These are phyloP conservation scores for Cercospora berteroae DNA, from an alignment of 2,329 filamentous ascomycete species.

Conservation along the genomic window DNA sequence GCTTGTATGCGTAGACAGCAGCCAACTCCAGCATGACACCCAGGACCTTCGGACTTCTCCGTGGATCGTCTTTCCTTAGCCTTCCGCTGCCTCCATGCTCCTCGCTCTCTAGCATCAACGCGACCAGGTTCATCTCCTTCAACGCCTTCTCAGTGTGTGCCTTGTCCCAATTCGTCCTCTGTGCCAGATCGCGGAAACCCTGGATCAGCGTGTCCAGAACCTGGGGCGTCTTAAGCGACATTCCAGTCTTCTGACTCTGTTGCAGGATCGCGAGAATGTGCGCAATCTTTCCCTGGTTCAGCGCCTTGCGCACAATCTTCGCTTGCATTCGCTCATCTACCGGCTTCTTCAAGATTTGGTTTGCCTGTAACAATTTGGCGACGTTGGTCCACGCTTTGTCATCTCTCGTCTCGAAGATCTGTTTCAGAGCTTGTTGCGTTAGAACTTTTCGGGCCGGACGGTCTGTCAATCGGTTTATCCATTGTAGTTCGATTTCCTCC, in stretches of 20 bases:
- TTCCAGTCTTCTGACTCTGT: conserved; percentile 35
- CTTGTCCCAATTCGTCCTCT: conserved; percentile 38
- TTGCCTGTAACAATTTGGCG: conserved; percentile 35
- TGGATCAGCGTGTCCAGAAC: conserved; percentile 39
- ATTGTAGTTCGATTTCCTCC: conserved; percentile 40
- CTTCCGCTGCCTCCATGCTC: conserved; percentile 38
- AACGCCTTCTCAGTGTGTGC: conserved; percentile 41
- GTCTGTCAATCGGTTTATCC: conserved; percentile 35
- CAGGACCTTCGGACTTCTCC: conserved; percentile 40
- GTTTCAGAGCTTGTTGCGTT: conserved; percentile 32
- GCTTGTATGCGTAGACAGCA: conserved; percentile 41
- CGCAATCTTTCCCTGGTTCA: conserved; percentile 31
- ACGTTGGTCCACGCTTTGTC: conserved; percentile 37
- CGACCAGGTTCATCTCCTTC: conserved; percentile 41
- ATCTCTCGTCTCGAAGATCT: conserved; percentile 29
- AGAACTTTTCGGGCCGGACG: conserved; percentile 34
- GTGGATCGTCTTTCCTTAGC: conserved; percentile 32
- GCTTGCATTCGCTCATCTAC: conserved; percentile 28
- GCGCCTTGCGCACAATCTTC: conserved; percentile 38
- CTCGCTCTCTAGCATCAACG: conserved; percentile 43
- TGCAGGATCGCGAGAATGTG: conserved; percentile 37
- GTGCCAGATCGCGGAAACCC: conserved; percentile 39
- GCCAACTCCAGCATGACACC: conserved; percentile 47
- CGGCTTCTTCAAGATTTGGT: conserved; percentile 28
- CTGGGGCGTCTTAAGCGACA: conserved; percentile 34